These are phyloP conservation scores for Moesziomyces parantarcticus DNA, from an alignment of 1,284 basidiomycete genomes.

Conservation along the genomic window DNA sequence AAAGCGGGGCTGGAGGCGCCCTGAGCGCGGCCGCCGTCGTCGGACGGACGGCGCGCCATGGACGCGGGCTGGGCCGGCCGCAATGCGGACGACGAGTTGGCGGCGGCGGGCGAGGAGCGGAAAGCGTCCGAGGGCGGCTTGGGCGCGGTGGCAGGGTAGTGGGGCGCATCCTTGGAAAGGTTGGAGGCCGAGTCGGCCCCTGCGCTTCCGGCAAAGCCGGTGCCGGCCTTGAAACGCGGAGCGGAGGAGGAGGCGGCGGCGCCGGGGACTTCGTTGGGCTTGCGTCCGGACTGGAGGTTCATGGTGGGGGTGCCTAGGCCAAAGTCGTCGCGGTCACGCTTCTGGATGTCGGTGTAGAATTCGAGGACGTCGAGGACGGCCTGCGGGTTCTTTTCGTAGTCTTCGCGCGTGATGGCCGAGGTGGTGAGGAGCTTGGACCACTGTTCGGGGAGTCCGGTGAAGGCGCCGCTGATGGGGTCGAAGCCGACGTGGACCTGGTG, in stretches of 20 bases:
- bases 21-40: constrained; percentile 28
- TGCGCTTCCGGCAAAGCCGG: constrained; percentile 50
- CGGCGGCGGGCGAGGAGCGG: constrained; percentile 23
- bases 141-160: constrained; percentile 18
- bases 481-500: constrained; percentile 99
- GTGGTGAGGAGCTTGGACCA: constrained; percentile 96
- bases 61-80: constrained; percentile 21
- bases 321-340: constrained; percentile 82
- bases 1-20: constrained; percentile 30
- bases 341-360: constrained; percentile 97
- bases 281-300: constrained; percentile 62
- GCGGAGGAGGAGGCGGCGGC: constrained; percentile 43
- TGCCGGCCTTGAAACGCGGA: constrained; percentile 51
- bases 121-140: constrained; percentile 46
- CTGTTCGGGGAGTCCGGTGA: constrained; percentile 95
- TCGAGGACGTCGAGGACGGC: constrained; percentile 96
- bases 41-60: constrained; percentile 34
- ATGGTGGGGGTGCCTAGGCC: constrained; percentile 66
- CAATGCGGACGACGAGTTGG: constrained; percentile 13
- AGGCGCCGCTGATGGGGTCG: constrained; percentile 90
- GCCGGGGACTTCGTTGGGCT: constrained; percentile 34
- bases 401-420: constrained; percentile 95
- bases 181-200: constrained; percentile 28
- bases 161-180: constrained; percentile 34
- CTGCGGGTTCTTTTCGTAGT: constrained; percentile 95